Conservation (phyloP, 345 rosid genomes). For the Lepidium aucheri region DNA sequence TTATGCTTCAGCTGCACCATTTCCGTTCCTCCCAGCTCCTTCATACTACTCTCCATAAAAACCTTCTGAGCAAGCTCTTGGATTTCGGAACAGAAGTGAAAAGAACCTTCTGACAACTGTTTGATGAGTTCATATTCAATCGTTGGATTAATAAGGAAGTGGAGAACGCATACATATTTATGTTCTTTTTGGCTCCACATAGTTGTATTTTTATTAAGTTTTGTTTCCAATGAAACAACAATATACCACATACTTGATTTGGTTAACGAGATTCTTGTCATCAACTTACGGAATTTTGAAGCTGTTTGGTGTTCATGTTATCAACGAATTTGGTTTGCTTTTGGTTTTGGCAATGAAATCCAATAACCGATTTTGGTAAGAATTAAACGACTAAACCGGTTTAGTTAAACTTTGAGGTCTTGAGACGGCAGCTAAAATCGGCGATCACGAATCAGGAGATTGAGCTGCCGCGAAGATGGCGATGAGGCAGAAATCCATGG, state of each 20-base stretch:
- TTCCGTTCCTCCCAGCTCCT: conserved; percentile 89
- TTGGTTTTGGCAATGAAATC: background rate
- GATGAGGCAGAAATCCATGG: conserved; percentile 38
- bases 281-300: background rate
- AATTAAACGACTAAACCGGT: background rate
- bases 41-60: conserved; percentile 33
- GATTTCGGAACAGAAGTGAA: background rate
- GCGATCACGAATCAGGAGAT: background rate
- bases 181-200: background rate
- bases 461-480: conserved; percentile 33
- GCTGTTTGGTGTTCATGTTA: background rate
- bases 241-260: background rate
- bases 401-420: background rate
- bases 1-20: conserved; percentile 81
- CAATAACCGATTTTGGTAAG: background rate
- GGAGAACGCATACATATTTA: background rate
- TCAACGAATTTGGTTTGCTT: background rate
- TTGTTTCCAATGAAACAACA: background rate
- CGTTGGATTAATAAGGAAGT: conserved; percentile 16
- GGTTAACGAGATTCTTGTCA: background rate
- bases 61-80: background rate
- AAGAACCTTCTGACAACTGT: background rate
- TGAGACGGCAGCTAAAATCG: background rate
- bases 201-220: background rate
- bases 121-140: background rate